Evolutionary conservation across 805 yeast genomes (phyloP), one percentile per base, ranked within the genome.

Genomic region (Starmera dryadoides): DNA sequence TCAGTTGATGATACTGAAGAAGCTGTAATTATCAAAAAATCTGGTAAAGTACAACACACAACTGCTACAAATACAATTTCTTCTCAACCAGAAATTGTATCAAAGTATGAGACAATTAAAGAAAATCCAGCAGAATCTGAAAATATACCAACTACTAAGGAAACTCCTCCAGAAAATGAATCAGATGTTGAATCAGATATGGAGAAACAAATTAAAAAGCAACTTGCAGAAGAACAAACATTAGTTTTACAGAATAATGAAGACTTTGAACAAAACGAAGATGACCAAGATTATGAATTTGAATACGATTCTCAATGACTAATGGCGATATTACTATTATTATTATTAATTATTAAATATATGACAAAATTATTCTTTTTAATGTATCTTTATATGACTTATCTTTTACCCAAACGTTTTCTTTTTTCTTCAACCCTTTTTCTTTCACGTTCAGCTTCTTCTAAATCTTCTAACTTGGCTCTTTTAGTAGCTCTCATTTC

Each of bases 391-490:
- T 22, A 8, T 9, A 34, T 15, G 22, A 35, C 15, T 22, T 9
- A 33, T 34, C 38, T 36, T 28, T 40, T 52, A 12, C 53, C 52
- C 36, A 60, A 53, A 35, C 68, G 53, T 42, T 56, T 61, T 48
- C 61, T 56, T 52, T 79, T 77, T 45, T 67, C 71, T 43, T 58
- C 58, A 14, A 68, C 68, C 40, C 63, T 69, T 42, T 56, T 58
- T 43, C 69, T 75, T 46, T 83, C 78, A 53, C 78, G 69, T 39
- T 66, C 75, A 52, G 75, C 76, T 56, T 89, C 97, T 38, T 71
- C 64, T 36, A 69, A 64, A 53, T 91, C 98, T 55, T 93, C 98
- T 30, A 70, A 45, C 48, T 75, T 71, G 0, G 95, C 98, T 39
- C 70, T 72, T 36, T 71, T 70, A 29, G 78, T 67, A 11, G 96